Percentiles rank a stretch among this genome's conserved stretches.
Conservation (phyloP, 805 yeast genomes). For the Lachancea dasiensis region DNA sequence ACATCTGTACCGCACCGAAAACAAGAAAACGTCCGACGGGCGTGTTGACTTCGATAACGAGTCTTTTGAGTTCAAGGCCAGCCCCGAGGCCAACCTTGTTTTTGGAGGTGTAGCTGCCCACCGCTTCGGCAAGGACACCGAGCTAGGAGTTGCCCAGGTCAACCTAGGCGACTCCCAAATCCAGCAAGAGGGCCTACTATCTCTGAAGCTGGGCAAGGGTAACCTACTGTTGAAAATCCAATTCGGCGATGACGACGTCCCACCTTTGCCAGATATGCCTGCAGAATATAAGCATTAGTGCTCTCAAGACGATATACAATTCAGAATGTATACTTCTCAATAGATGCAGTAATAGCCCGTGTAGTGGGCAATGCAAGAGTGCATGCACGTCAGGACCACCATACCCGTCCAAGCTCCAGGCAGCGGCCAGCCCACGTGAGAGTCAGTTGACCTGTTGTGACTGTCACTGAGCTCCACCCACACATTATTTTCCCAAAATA, state of each 20-base stretch:
- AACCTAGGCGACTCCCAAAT: slow-evolving; percentile 41
- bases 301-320: no score
- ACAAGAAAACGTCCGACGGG: slow-evolving; percentile 46
- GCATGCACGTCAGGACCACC: no score
- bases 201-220: slow-evolving; percentile 29
- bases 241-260: slow-evolving; percentile 16
- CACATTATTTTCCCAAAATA: no score
- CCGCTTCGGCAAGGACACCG: slow-evolving; percentile 63
- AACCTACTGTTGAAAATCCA: slow-evolving; percentile 25
- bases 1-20: slow-evolving; percentile 60
- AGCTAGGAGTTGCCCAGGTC: slow-evolving; percentile 54
- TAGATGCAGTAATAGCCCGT: no score
- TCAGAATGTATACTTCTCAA: no score
- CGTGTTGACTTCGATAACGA: slow-evolving; percentile 50
- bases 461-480: no score
- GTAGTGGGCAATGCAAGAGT: no score
- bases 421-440: no score
- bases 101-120: slow-evolving; percentile 64
- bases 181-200: slow-evolving; percentile 26
- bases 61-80: slow-evolving; percentile 58
- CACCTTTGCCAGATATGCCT: slow-evolving; percentile 12
- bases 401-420: no score
- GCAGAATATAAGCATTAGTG: slow-evolving; percentile 6
- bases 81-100: slow-evolving; percentile 51
- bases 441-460: no score